Percentiles rank a stretch among this genome's conserved stretches.
Evolutionary conservation across 2,329 filamentous ascomycete genomes (phyloP).

Genomic region (Immersiporthe knoxdaviesiana): DNA sequence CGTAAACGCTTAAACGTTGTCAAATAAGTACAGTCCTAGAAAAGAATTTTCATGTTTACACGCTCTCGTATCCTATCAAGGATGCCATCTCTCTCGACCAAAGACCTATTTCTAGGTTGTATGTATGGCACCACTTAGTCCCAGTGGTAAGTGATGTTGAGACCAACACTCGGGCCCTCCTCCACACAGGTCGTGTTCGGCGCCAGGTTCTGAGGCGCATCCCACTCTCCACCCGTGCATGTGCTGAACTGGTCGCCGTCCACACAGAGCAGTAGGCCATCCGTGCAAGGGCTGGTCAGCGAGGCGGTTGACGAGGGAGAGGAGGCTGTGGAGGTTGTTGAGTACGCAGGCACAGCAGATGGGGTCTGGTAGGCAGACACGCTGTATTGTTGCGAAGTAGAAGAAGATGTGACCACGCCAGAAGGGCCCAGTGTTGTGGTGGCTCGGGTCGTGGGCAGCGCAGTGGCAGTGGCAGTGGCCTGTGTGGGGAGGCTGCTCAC

Average conservation of each 20-base stretch:
- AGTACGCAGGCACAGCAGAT: neutral
- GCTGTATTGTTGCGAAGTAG: neutral
- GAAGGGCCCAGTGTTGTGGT: neutral
- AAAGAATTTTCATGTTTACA: neutral
- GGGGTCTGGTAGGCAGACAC: neutral
- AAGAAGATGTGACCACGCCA: neutral
- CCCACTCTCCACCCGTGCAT: constrained; percentile 25
- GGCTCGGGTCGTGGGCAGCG: neutral
- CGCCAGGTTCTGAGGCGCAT: constrained; percentile 20
- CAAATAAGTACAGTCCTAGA: neutral
- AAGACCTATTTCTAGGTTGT: too few relatives aligned
- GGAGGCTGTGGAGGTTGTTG: constrained; percentile 6
- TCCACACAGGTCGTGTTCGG: constrained; percentile 16
- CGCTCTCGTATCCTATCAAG: neutral
- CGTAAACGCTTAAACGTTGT: too few relatives aligned
- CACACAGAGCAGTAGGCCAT: constrained; percentile 25
- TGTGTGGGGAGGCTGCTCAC: neutral
- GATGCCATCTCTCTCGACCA: too few relatives aligned
- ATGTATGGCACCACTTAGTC: constrained; percentile 6
- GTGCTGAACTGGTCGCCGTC: constrained; percentile 21
- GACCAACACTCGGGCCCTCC: constrained; percentile 17
- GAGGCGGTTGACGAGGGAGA: neutral
- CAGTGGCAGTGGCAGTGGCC: neutral
- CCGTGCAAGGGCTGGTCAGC: constrained; percentile 15
- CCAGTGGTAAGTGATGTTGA: constrained; percentile 9